Percentiles rank a stretch among this genome's conserved stretches.
Conservation (phyloP, 768 basidiomycete genomes). For the Termitomyces sp. region DNA sequence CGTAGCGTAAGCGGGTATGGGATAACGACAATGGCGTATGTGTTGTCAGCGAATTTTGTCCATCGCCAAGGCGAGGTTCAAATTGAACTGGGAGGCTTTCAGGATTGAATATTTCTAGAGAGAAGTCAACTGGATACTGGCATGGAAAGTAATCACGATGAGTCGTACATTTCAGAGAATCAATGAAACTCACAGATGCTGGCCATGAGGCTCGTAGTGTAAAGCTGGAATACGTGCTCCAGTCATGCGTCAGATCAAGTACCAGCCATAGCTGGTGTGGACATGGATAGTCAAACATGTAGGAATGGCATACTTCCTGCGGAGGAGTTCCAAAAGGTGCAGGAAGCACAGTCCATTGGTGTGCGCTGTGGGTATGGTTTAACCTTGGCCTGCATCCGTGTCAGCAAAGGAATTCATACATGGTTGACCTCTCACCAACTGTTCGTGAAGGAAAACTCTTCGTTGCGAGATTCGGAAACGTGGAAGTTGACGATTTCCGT, state of each 20-base stretch:
- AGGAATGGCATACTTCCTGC: slow-evolving; percentile 28
- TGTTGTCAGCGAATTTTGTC: neutral
- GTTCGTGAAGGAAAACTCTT: slow-evolving; percentile 14
- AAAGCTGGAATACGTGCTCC: slow-evolving; percentile 37
- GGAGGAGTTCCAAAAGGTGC: slow-evolving; percentile 34
- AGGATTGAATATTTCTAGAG: slow-evolving; percentile 32
- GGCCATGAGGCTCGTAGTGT: slow-evolving; percentile 53
- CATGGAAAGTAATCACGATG: neutral
- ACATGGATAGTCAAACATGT: slow-evolving; percentile 18
- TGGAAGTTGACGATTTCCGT: slow-evolving; percentile 64
- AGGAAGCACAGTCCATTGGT: slow-evolving; percentile 32
- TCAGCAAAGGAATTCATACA: neutral
- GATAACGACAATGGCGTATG: slow-evolving; percentile 1
- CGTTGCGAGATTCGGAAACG: slow-evolving; percentile 20
- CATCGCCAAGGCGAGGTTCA: slow-evolving; percentile 1
- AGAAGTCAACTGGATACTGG: slow-evolving; percentile 41
- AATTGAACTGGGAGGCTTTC: slow-evolving; percentile 17
- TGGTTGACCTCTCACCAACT: slow-evolving; percentile 21
- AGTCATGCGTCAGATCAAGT: slow-evolving; percentile 38
- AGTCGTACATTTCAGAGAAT: neutral
- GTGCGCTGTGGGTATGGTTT: slow-evolving; percentile 23
- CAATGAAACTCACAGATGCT: slow-evolving; percentile 39
- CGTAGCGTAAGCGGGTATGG: slow-evolving; percentile 42
- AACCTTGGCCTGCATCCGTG: slow-evolving; percentile 29
- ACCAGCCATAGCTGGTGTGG: slow-evolving; percentile 43